A percentile compares a stretch with the other conserved stretches of the same genome.
These are phyloP conservation scores for Ricinus communis DNA, from an alignment of 345 rosid species.

Conservation along the genomic window DNA sequence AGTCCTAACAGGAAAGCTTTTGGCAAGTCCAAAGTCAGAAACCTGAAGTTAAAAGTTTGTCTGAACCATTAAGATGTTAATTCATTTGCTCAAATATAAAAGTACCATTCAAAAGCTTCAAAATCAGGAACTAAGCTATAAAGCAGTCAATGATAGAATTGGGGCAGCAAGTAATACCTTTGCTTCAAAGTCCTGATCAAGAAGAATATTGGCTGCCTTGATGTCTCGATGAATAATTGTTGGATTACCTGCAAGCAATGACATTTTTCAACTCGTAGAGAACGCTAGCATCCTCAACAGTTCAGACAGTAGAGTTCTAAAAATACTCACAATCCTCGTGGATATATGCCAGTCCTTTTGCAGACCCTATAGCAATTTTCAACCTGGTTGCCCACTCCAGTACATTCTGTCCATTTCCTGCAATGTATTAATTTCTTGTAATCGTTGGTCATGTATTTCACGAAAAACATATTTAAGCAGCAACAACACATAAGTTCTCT, in stretches of 20 bases:
- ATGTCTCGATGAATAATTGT: slow-evolving; percentile 27
- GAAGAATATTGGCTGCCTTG: slow-evolving; percentile 27
- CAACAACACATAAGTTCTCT: no score
- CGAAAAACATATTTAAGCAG: no score
- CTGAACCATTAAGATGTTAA: not conserved
- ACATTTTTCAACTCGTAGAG: not conserved
- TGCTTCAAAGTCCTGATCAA: slow-evolving; percentile 26
- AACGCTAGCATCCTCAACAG: not conserved
- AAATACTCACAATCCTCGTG: slow-evolving; percentile 28
- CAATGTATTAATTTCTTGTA: not conserved
- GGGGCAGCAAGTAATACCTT: not conserved
- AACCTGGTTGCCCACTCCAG: slow-evolving; percentile 21
- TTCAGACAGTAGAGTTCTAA: not conserved
- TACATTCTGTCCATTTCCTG: slow-evolving; percentile 20
- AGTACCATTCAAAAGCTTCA: no score
- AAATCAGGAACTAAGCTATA: not conserved
- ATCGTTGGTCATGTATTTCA: no score
- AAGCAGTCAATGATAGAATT: not conserved
- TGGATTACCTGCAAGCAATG: slow-evolving; percentile 19
- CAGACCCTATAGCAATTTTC: slow-evolving; percentile 27
- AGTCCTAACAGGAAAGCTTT: slow-evolving; percentile 13
- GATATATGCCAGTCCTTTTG: slow-evolving; percentile 30
- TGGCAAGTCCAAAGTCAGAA: slow-evolving; percentile 31
- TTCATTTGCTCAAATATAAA: no score
- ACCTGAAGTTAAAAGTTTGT: slow-evolving; percentile 9